Evolutionary conservation across 441 rosid genomes (phyloP), one percentile per base, ranked within the genome.

Genomic region (Brassica hybrid): DNA sequence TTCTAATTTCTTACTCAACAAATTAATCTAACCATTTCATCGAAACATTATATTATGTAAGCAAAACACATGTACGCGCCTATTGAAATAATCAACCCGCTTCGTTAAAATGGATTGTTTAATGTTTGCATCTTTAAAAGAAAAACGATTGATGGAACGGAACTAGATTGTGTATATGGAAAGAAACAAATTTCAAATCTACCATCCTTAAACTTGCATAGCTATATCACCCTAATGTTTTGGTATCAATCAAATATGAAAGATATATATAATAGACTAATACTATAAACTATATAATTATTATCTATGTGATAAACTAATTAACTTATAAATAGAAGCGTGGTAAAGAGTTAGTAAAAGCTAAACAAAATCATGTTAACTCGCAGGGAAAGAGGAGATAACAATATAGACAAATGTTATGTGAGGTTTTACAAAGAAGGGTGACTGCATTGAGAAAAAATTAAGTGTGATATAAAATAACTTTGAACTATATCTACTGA

Each of bases 1-100:
- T 57, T 77, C 76, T 65, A 6, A 41, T 64, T 36, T 76, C 71
- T 38, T 65, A 58, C 19, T 65, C 57, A 65, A 18, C 67, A 18
- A 19, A 41, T 43, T 71, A 63, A 56, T 17, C 72, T 9, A 65
- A 59, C 72, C 38, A 71, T 72, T 36, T 14, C 73, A 72, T 66
- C 76, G 34, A 54, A 67, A 54, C 71, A 70, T 71, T 71, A 48
- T 64, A 76, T 23, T 71, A 65, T 43, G n/a, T 56, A 71, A 66
- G 36, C 54, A 59, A 77, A 66, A 45, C 43, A 59, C 6, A 71
- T 65, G 73, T 76, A 72, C 76, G 73, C 77, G 64, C 56, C 32
- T 65, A 19, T 19, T 9, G 2, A 72, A 12, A 59, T n/a, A 32
- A 48, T 38, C 60, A 65, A 25, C 67, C 61, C 65, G 36, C 72